These are phyloP conservation scores for Penicillium pulvis DNA, from an alignment of 495 filamentous ascomycete species.

Conservation along the genomic window DNA sequence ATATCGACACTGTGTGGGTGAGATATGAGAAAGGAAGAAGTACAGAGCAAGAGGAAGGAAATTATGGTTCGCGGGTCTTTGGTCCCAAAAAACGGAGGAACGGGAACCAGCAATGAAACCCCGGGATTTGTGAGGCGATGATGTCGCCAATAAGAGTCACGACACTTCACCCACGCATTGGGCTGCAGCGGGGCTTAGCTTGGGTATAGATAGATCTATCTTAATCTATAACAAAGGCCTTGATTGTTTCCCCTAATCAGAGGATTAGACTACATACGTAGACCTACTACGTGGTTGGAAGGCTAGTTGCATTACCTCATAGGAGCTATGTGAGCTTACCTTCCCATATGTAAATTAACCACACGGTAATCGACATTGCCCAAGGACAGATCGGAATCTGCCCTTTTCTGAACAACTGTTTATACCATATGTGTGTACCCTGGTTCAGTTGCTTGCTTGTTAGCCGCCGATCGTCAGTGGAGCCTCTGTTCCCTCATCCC, in stretches of 20 bases:
- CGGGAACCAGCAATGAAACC: slow-evolving; percentile 11
- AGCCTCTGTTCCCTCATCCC: slow-evolving; percentile 38
- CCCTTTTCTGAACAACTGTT: background rate
- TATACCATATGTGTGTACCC: slow-evolving; percentile 12
- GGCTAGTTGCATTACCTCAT: background rate
- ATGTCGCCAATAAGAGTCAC: slow-evolving; percentile 22
- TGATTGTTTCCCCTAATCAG: background rate
- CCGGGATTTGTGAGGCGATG: slow-evolving; percentile 6
- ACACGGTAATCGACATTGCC: background rate
- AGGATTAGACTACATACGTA: too few species aligned
- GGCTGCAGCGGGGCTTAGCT: slow-evolving; percentile 15
- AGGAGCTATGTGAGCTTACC: background rate
- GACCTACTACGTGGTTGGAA: too few species aligned
- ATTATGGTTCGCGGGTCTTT: slow-evolving; percentile 4
- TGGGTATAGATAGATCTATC: slow-evolving; percentile 2
- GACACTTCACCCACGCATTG: slow-evolving; percentile 14
- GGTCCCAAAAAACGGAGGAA: slow-evolving; percentile 10
- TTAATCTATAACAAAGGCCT: background rate
- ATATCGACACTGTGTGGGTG: background rate
- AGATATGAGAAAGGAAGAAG: background rate
- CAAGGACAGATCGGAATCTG: background rate
- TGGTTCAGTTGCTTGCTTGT: slow-evolving; percentile 25
- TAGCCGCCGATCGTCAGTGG: slow-evolving; percentile 49
- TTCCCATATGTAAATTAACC: background rate
- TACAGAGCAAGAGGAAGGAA: background rate